These are phyloP conservation scores for Leishmania arabica DNA, from an alignment of 208 protist species.

Conservation along the genomic window DNA sequence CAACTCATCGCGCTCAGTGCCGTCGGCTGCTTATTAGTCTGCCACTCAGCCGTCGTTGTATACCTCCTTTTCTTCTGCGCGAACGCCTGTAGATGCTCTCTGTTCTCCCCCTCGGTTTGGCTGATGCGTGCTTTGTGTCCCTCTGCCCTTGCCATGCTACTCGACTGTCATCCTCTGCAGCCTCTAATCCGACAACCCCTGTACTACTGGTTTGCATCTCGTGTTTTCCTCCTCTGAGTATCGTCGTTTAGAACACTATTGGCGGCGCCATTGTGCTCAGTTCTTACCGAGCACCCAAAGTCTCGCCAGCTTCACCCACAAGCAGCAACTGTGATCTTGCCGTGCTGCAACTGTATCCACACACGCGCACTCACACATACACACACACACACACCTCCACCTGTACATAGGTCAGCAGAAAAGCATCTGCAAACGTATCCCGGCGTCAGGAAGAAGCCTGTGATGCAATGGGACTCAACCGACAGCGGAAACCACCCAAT, in stretches of 20 bases:
- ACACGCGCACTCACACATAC: not conserved
- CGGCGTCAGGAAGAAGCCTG: not conserved
- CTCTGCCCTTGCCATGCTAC: not conserved
- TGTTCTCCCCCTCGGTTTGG: not conserved
- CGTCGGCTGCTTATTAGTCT: not conserved
- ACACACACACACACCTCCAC: not conserved
- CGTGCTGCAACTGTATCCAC: not conserved
- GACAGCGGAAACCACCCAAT: constrained; percentile 61
- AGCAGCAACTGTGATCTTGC: not conserved
- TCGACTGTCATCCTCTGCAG: not conserved
- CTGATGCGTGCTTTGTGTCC: not conserved
- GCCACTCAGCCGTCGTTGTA: not conserved
- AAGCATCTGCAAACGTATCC: not conserved
- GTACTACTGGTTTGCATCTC: not conserved
- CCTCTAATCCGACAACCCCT: not conserved
- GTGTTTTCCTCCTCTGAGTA: not conserved
- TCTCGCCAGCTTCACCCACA: not conserved
- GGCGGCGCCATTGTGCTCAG: not conserved
- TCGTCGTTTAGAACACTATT: not conserved
- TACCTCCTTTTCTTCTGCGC: not conserved
- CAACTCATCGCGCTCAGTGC: not conserved
- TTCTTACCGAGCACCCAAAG: not conserved
- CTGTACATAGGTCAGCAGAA: no score
- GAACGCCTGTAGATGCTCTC: not conserved
- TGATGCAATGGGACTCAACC: constrained; percentile 70